Evolutionary conservation across 768 basidiomycete species (phyloP), one percentile per base, ranked within the genome.

Genomic region (Amanita polypyramis): DNA sequence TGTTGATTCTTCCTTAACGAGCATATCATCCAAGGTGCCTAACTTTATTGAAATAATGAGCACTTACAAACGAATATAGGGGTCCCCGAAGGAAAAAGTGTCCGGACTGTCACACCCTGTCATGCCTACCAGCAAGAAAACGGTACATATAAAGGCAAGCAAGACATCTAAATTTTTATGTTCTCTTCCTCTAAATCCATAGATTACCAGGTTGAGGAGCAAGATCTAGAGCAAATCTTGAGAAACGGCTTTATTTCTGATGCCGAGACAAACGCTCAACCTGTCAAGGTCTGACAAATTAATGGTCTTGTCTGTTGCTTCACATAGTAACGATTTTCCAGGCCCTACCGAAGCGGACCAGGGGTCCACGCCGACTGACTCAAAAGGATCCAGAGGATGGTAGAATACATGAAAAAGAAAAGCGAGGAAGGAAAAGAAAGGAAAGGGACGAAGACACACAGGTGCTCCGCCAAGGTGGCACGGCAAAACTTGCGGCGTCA

Each of bases 371-470:
- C 38, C 60, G 62, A 49, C 43, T 54, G 17, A 55, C 55, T 44
- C 59, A 57, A 38, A 69, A 66, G 45, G 65, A 62, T 25, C 6
- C 48, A 10, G 60, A 58, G 4, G 47, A 38, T 42, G 35, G 50
- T n/a, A 20, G 50, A 25, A 60, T 23, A 11, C 17, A 21, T 14
- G 43, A 61, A 39, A 64, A 62, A 45, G 63, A 66, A 49, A 70
- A 65, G 50, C 58, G 67, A 51, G 64, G 67, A 27, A 65, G 65
- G 46, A 70, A 70, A 52, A 56, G 72, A 47, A 75, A 74, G 55
- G 65, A 63, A 38, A 62, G 69, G 50, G 73, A 73, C 3, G 73
- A 72, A 15, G 70, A 70, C 21, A 23, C 55, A 4, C 60, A 58
- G 17, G 47, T 53, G 42, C 52, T 38, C 35, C 54, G 45, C 43